Conservation (phyloP, 306 rosid species). For the Malus asiatica region DNA sequence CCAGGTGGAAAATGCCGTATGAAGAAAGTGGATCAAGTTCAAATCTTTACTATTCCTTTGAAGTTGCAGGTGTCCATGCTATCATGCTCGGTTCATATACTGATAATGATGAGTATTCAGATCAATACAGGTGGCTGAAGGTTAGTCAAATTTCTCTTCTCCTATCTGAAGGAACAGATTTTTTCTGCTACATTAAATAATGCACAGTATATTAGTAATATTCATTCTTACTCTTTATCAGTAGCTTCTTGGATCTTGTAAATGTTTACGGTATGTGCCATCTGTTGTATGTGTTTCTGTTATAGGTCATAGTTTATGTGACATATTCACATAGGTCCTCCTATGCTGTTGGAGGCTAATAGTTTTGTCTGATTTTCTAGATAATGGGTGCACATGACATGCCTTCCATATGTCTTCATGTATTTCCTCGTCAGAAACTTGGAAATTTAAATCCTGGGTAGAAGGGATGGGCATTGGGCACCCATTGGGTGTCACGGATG, state of each 20-base stretch:
- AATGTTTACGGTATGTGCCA: neutral
- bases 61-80: constrained; percentile 66
- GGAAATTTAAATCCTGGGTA: neutral
- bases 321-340: neutral
- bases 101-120: constrained; percentile 65
- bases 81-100: constrained; percentile 90
- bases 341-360: neutral
- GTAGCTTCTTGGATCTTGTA: neutral
- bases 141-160: constrained; percentile 33
- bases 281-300: neutral
- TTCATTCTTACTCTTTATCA: neutral
- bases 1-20: constrained; percentile 93
- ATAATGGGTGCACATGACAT: neutral
- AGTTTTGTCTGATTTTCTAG: neutral
- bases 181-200: neutral
- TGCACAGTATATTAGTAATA: neutral
- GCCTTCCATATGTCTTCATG: neutral
- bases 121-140: constrained; percentile 87
- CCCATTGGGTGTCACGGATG: neutral
- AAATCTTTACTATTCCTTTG: constrained; percentile 88
- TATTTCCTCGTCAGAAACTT: neutral
- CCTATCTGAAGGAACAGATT: neutral
- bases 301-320: neutral
- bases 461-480: neutral
- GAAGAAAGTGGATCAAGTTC: constrained; percentile 83